Evolutionary conservation across 2,329 filamentous ascomycete species (phyloP).

Genomic region (Sporothrix pseudoabietina): DNA sequence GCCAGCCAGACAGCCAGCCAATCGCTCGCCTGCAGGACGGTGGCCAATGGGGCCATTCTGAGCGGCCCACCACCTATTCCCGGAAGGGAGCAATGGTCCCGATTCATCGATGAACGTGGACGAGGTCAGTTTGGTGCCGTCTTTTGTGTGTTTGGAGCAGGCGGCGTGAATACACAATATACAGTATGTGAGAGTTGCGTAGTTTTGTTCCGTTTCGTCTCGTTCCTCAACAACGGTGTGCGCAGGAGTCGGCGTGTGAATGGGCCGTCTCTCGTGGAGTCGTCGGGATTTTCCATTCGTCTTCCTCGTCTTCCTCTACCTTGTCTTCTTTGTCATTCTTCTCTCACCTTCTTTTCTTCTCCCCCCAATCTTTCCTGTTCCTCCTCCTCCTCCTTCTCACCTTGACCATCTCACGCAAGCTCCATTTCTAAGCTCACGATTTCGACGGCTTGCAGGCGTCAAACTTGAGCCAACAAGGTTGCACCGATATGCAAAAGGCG

Average conservation of each 20-base stretch:
- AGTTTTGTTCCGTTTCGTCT: too few relatives aligned
- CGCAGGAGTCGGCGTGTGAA: background rate
- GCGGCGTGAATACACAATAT: background rate
- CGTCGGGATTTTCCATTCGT: too few relatives aligned
- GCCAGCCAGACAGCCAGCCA: too few relatives aligned
- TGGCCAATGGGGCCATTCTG: slow-evolving; percentile 11
- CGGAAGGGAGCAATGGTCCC: slow-evolving; percentile 20
- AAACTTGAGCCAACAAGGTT: slow-evolving; percentile 8
- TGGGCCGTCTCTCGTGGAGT: too few relatives aligned
- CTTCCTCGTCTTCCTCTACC: too few relatives aligned
- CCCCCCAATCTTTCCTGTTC: background rate
- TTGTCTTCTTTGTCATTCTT: too few relatives aligned
- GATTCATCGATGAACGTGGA: slow-evolving; percentile 1
- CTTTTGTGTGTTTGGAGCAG: background rate
- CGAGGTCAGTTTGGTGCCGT: background rate
- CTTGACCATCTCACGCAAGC: background rate
- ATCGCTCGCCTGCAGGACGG: background rate
- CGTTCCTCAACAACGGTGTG: background rate
- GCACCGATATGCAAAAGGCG: background rate
- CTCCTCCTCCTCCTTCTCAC: background rate
- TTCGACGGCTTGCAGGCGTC: too few relatives aligned
- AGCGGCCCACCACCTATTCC: slow-evolving; percentile 16
- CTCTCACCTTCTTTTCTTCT: background rate
- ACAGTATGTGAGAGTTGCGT: too few relatives aligned
- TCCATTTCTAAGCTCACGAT: background rate